These are phyloP conservation scores for Colletotrichum aenigma DNA, from an alignment of 2,329 filamentous ascomycete genomes.

Conservation along the genomic window DNA sequence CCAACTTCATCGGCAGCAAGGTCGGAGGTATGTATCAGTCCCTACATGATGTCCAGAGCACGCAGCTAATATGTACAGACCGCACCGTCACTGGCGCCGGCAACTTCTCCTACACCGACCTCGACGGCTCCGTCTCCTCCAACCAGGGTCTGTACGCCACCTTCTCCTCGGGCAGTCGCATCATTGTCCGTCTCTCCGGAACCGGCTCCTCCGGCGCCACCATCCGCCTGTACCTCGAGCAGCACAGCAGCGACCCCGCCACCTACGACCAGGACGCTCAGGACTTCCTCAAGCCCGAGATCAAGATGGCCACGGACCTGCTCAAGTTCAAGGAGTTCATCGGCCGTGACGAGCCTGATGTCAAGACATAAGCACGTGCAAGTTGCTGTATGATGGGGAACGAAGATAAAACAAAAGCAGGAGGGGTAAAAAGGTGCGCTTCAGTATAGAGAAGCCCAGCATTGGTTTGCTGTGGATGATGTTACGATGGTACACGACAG, in stretches of 20 bases:
- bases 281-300: conserved; percentile 90
- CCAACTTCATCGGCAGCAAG: conserved; percentile 79
- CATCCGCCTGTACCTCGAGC: conserved; percentile 96
- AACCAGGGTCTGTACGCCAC: conserved; percentile 96
- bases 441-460: conserved; percentile 18
- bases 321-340: conserved; percentile 94
- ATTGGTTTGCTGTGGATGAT: conserved; percentile 8
- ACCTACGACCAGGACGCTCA: conserved; percentile 86
- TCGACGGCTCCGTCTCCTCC: conserved; percentile 94
- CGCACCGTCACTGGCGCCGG: conserved; percentile 88
- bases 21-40: conserved; percentile 63
- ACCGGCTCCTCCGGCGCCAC: conserved; percentile 95
- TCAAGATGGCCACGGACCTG: conserved; percentile 82
- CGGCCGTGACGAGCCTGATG: conserved; percentile 90
- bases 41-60: neutral
- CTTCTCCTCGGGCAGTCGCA: conserved; percentile 93
- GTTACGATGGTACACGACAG: conserved; percentile 20
- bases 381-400: neutral
- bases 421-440: neutral
- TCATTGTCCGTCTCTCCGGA: conserved; percentile 92
- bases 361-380: conserved; percentile 75
- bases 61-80: conserved; percentile 43
- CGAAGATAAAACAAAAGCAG: neutral
- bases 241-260: conserved; percentile 82
- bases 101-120: conserved; percentile 97